Evolutionary conservation across 2,329 filamentous ascomycete species (phyloP), one percentile per base, ranked within the genome.

Genomic region (Fusarium sp.): DNA sequence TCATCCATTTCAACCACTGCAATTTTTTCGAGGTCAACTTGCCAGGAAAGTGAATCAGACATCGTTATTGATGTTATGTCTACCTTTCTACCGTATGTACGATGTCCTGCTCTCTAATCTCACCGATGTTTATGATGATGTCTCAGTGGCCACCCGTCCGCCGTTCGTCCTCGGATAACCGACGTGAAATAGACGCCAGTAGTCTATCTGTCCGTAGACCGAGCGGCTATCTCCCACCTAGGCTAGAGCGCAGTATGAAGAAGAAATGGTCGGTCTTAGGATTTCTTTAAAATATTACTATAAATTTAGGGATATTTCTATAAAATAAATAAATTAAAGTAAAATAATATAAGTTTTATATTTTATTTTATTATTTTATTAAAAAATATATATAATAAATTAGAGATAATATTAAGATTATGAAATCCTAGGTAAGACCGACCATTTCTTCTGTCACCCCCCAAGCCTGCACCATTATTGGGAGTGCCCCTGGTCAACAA

Each of bases 201-300:
- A 42, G 58, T 33, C 33, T 48, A 45, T 35, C 8, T 52, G 38
- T 45, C 45, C 61, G 54, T 72, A 65, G 54, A 69, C 64, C 60
- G 63, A 68, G 64, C 67, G 62, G 67, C 64, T 64, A 63, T 71
- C 62, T 64, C 64, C 64, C 37, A 65, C 55, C 42, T 46, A n/a
- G 67, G 56, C 60, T 74, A 75, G 70, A 64, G 60, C 35, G 53
- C 5, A 23, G 23, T 32, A 53, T 66, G 59, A 64, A 23, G 59
- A 64, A 23, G 20, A 23, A 23, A 23, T 23, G 20, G 20, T 23
- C 20, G 20, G 20, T 23, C 20, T 23, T 23, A 23, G 20, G 20
- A 23, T 23, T 23, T 23, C 20, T 23, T 23, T 23, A 23, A 23
- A 23, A 23, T 23, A 23, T 23, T 23, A 23, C 20, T 23, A 23